These are phyloP conservation scores for Pichia sp. DNA, from an alignment of 1,139 yeast genomes.

Conservation along the genomic window DNA sequence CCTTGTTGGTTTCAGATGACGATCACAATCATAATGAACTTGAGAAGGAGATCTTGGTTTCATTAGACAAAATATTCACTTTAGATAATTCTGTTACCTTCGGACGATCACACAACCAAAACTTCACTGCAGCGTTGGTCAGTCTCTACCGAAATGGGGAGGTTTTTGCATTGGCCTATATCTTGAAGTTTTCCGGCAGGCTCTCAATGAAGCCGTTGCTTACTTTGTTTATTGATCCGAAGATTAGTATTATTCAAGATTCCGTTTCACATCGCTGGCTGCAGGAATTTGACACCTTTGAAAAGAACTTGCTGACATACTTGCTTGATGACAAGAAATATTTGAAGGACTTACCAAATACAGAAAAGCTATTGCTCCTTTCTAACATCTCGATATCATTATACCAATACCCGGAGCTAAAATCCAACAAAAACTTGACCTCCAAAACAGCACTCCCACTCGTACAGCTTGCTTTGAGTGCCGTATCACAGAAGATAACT, in stretches of 20 bases:
- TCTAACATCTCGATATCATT: background rate
- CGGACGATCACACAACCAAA: background rate
- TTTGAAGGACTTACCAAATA: background rate
- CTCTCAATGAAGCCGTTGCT: background rate
- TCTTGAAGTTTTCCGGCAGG: background rate
- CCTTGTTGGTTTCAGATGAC: background rate
- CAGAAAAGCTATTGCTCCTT: background rate
- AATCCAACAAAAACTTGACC: background rate
- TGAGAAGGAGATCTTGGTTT: background rate
- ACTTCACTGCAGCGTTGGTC: background rate
- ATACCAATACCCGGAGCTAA: background rate
- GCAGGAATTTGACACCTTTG: background rate
- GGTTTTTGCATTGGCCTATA: background rate
- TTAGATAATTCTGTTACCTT: background rate
- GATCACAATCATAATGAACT: background rate
- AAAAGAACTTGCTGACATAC: background rate
- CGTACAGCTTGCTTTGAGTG: background rate
- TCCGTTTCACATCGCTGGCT: background rate
- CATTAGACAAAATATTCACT: background rate
- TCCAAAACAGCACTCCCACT: background rate
- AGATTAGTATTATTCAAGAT: background rate
- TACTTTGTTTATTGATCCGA: background rate
- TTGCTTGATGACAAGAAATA: background rate
- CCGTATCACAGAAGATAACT: background rate
- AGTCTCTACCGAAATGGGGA: background rate